Evolutionary conservation across 139 green algal genomes (phyloP).

Genomic region (Coelastrella sp.): DNA sequence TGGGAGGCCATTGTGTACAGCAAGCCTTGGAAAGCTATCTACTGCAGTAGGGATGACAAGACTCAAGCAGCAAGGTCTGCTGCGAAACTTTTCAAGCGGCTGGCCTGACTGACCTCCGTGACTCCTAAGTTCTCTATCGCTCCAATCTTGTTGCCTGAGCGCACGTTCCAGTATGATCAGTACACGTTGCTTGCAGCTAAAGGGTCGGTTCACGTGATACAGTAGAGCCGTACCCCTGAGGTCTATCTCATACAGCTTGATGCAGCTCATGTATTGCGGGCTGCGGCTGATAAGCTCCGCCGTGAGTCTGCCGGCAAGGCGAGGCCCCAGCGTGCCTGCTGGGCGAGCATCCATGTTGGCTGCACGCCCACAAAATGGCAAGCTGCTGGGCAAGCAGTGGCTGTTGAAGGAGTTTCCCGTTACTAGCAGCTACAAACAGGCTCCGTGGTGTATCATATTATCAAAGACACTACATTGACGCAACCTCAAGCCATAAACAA

Average conservation of each 20-base stretch:
- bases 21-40: not conserved
- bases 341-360: conserved; percentile 21
- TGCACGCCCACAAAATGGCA: not conserved
- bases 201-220: not conserved
- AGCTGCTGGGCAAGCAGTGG: not conserved
- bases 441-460: not conserved
- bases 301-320: conserved; percentile 80
- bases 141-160: conserved; percentile 84
- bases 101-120: conserved; percentile 80
- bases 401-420: not conserved
- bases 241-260: conserved; percentile 92
- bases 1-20: too few species aligned
- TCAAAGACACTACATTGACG: not conserved
- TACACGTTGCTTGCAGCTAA: not conserved
- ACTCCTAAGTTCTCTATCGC: conserved; percentile 95
- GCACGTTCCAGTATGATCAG: not conserved
- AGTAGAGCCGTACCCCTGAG: conserved; percentile 72
- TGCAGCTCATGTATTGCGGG: conserved; percentile 92
- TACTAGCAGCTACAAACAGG: not conserved
- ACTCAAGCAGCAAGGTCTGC: too few species aligned
- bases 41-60: not conserved
- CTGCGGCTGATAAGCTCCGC: conserved; percentile 89
- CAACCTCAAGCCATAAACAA: too few species aligned
- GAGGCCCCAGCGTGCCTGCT: conserved; percentile 17
- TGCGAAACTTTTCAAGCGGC: too few species aligned